Conservation (phyloP, 2,329 filamentous ascomycete species). For the Aspergillus carbonarius region DNA sequence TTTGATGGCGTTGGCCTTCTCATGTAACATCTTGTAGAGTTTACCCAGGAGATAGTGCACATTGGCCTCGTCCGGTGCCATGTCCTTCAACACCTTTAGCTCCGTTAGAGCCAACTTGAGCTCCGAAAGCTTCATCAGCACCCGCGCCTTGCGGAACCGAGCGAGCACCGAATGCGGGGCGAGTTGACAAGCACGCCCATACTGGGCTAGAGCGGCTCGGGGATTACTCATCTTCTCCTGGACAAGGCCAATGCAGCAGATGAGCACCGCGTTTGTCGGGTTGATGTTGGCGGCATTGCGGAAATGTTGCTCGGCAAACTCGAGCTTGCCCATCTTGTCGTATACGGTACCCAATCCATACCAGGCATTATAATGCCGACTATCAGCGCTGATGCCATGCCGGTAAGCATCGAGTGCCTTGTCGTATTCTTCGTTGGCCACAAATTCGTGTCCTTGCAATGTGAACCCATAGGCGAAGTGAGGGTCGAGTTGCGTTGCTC, state of each 20-base stretch:
- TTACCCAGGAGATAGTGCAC: constrained; percentile 89
- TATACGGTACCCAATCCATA: constrained; percentile 83
- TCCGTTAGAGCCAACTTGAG: constrained; percentile 74
- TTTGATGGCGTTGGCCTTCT: constrained; percentile 74
- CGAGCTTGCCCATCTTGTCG: constrained; percentile 85
- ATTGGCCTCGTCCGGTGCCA: constrained; percentile 91
- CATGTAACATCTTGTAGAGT: constrained; percentile 58
- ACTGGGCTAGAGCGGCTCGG: constrained; percentile 74
- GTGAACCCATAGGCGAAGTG: constrained; percentile 96
- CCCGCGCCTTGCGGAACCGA: constrained; percentile 88
- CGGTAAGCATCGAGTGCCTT: constrained; percentile 88
- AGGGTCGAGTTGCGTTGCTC: constrained; percentile 85
- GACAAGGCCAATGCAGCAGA: constrained; percentile 88
- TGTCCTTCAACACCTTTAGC: constrained; percentile 81
- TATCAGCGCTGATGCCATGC: constrained; percentile 79
- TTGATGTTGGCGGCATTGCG: constrained; percentile 85
- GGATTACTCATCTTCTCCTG: constrained; percentile 86
- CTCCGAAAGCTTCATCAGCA: constrained; percentile 71
- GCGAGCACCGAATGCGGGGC: constrained; percentile 79
- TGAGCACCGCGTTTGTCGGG: constrained; percentile 85
- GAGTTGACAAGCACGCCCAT: constrained; percentile 76
- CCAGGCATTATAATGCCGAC: constrained; percentile 96
- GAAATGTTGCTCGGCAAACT: constrained; percentile 90
- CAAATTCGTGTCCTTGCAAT: constrained; percentile 91
- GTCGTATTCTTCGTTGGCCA: constrained; percentile 95